phyloP scores from a whole-genome alignment of 2,329 filamentous ascomycete species.

The Pseudogymnoascus sp. region DNA sequence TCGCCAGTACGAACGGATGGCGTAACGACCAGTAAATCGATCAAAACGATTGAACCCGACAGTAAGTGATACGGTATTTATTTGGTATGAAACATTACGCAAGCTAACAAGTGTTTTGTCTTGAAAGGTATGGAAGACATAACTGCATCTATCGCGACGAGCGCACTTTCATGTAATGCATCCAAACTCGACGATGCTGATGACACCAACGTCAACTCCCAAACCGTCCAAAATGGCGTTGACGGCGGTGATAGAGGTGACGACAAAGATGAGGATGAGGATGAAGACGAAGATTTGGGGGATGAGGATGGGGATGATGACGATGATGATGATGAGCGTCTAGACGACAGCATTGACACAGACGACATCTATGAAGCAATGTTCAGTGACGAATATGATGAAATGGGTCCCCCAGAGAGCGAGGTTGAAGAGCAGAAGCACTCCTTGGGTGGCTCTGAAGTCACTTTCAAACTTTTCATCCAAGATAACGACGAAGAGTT shows the following conservation, averaged over 20 bases:
- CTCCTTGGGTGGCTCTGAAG: not conserved
- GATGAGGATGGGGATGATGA: not conserved
- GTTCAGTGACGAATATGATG: conserved; percentile 10
- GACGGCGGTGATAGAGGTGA: conserved; percentile 1
- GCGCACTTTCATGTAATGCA: not conserved
- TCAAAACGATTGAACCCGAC: not conserved
- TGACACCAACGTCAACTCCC: not conserved
- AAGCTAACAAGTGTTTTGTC: not conserved
- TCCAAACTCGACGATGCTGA: not conserved
- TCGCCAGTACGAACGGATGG: not conserved
- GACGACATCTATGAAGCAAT: not conserved
- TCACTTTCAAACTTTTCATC: not conserved
- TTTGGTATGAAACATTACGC: not conserved
- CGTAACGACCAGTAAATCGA: not conserved
- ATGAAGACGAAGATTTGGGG: not conserved
- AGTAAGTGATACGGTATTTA: not conserved
- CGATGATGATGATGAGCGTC: not conserved
- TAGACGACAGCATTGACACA: conserved; percentile 3
- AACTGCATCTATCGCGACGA: not conserved
- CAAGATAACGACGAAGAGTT: not conserved
- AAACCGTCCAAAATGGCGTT: conserved; percentile 7
- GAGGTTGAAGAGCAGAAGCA: conserved; percentile 12
- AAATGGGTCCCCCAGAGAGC: conserved; percentile 3
- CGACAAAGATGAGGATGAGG: conserved; percentile 9
- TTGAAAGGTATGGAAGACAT: not conserved